Conservation (phyloP, 202 grass and related monocot genomes). For the Setaria italica region DNA sequence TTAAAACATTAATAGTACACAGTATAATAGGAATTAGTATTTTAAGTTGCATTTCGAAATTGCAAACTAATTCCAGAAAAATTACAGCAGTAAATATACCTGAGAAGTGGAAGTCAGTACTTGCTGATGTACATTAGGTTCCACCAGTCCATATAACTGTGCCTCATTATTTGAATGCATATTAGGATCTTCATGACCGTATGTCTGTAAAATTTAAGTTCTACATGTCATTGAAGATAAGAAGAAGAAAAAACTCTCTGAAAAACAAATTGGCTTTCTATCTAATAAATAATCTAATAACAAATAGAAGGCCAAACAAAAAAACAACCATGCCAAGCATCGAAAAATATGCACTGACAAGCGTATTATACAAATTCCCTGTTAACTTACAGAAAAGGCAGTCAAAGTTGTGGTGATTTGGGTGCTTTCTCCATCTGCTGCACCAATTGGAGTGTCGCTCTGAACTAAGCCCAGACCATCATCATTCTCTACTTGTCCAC, state of each 20-base stretch:
- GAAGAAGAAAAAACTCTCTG: neutral
- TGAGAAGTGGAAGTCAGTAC: slow-evolving; percentile 65
- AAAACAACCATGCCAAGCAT: neutral
- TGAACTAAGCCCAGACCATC: slow-evolving; percentile 74
- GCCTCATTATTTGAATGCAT: slow-evolving; percentile 58
- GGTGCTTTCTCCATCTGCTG: slow-evolving; percentile 45
- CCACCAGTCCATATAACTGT: slow-evolving; percentile 59
- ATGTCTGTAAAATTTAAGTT: slow-evolving; percentile 33
- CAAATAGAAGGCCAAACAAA: slow-evolving; percentile 20
- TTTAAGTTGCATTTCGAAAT: neutral
- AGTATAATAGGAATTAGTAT: neutral
- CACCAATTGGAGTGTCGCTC: slow-evolving; percentile 58
- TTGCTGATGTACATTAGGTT: slow-evolving; percentile 55
- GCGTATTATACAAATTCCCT: neutral
- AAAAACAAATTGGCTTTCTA: slow-evolving; percentile 21
- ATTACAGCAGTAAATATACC: slow-evolving; percentile 41
- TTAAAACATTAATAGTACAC: neutral
- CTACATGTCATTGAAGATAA: slow-evolving; percentile 14
- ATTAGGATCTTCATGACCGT: slow-evolving; percentile 56
- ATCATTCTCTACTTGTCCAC: slow-evolving; percentile 64
- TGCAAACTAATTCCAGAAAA: neutral
- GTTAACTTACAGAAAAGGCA: slow-evolving; percentile 60
- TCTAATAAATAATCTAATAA: slow-evolving; percentile 19
- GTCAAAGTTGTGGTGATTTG: slow-evolving; percentile 57
- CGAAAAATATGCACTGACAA: neutral